These are phyloP conservation scores for Plantago major DNA, from an alignment of 257 asterid species.

Conservation along the genomic window DNA sequence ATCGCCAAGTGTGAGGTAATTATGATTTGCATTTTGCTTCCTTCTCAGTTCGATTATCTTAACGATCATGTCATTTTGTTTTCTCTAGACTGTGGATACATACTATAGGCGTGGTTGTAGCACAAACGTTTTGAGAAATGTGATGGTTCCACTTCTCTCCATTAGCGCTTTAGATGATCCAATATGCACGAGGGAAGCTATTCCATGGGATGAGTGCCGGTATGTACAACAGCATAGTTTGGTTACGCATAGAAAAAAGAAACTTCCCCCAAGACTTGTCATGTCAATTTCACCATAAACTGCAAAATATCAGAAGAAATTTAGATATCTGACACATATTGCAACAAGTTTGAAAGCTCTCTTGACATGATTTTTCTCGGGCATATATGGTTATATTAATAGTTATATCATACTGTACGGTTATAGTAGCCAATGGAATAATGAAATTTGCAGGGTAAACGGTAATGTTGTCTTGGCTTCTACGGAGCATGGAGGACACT, in stretches of 20 bases:
- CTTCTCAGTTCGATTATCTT: slow-evolving; percentile 6
- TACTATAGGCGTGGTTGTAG: slow-evolving; percentile 78
- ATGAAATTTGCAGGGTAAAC: slow-evolving; percentile 38
- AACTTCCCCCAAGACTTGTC: background rate
- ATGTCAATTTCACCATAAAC: no score
- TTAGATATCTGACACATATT: no score
- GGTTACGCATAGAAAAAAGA: no score
- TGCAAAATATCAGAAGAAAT: no score
- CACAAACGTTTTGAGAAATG: slow-evolving; percentile 56
- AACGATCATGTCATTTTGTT: background rate
- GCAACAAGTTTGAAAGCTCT: no score
- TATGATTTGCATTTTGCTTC: background rate
- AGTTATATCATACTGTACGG: background rate
- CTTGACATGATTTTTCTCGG: no score
- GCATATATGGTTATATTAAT: background rate
- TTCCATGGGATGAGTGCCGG: slow-evolving; percentile 95
- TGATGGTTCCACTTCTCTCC: slow-evolving; percentile 85
- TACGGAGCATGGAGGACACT: slow-evolving; percentile 69
- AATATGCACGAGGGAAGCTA: slow-evolving; percentile 83
- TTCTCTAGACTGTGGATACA: slow-evolving; percentile 64
- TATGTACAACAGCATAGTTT: slow-evolving; percentile 1
- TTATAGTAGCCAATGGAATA: background rate
- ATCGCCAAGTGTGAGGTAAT: slow-evolving; percentile 56
- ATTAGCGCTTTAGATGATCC: slow-evolving; percentile 86
- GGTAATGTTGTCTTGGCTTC: slow-evolving; percentile 55